phyloP scores from a whole-genome alignment of 179 eudicot species.

The Silene noctiflora region DNA sequence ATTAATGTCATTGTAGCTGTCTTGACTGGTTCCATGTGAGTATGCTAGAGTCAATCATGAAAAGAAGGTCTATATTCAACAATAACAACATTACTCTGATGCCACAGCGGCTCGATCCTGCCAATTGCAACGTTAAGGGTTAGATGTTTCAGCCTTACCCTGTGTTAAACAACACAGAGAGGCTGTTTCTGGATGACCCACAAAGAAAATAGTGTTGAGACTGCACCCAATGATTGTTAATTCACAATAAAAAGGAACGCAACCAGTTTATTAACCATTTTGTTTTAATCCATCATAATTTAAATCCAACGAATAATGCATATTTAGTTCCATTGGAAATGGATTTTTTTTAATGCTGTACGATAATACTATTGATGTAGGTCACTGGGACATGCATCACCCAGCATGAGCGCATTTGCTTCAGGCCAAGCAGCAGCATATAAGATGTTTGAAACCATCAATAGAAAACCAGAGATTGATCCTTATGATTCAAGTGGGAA shows the following conservation, averaged over 20 bases:
- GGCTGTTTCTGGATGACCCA: not conserved
- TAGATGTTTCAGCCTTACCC: not conserved
- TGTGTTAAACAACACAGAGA: not conserved
- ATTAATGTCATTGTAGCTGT: constrained; percentile 36
- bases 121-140: not conserved
- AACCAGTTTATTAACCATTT: not conserved
- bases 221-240: not conserved
- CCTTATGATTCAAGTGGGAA: constrained; percentile 27
- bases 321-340: not conserved
- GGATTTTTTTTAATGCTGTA: not conserved
- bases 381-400: constrained; percentile 31
- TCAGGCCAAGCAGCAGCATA: constrained; percentile 32
- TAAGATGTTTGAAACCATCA: constrained; percentile 31
- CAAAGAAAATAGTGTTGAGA: no score
- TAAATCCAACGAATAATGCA: not conserved
- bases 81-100: not conserved
- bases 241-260: not conserved
- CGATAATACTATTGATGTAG: constrained; percentile 25
- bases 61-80: not conserved
- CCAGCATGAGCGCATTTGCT: constrained; percentile 26
- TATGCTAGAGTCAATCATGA: not conserved
- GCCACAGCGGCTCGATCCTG: not conserved
- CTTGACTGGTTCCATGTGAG: constrained; percentile 40
- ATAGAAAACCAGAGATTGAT: constrained; percentile 27
- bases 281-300: not conserved